A percentile compares a stretch with the other conserved stretches of the same genome.
Conservation (phyloP, 2,329 filamentous ascomycete genomes). For the Aspergillus sp. region DNA sequence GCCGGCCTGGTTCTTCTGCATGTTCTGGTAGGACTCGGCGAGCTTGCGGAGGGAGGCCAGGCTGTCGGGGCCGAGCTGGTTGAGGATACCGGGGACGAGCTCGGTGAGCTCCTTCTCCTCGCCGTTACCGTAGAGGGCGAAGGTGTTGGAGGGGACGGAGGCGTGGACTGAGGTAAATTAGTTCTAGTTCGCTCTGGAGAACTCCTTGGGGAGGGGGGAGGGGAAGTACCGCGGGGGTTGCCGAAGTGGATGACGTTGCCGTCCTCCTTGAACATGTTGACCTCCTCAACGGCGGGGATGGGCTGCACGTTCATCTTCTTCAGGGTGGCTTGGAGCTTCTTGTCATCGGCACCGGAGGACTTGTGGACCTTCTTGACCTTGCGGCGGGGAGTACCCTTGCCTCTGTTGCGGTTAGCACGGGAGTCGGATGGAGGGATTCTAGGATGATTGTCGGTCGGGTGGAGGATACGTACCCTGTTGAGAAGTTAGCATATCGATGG, state of each 20-base stretch:
- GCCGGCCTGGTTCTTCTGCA: conserved; percentile 89
- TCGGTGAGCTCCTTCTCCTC: conserved; percentile 99
- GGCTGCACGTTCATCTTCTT: conserved; percentile 99
- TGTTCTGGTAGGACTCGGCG: conserved; percentile 98
- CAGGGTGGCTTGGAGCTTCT: conserved; percentile 94
- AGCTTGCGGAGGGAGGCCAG: conserved; percentile 97
- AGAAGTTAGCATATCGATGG: too few relatives aligned
- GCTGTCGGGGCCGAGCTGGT: conserved; percentile 98
- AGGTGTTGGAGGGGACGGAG: conserved; percentile 96
- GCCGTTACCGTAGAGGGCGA: conserved; percentile 97
- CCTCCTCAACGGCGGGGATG: conserved; percentile 99
- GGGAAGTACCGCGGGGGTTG: conserved; percentile 82
- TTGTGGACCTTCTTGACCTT: conserved; percentile 98
- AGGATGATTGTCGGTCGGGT: not conserved
- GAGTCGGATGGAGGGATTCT: not conserved
- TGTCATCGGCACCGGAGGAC: conserved; percentile 92
- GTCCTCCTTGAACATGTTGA: conserved; percentile 99
- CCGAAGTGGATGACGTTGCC: conserved; percentile 99
- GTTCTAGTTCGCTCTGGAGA: not conserved
- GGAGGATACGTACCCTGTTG: not conserved
- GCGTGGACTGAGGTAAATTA: conserved; percentile 70
- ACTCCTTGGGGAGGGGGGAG: not conserved
- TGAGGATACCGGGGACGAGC: conserved; percentile 97
- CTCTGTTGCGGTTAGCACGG: conserved; percentile 51
- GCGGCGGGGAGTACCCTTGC: conserved; percentile 96